Evolutionary conservation across 768 basidiomycete genomes (phyloP).

Genomic region (Lactarius quietus): DNA sequence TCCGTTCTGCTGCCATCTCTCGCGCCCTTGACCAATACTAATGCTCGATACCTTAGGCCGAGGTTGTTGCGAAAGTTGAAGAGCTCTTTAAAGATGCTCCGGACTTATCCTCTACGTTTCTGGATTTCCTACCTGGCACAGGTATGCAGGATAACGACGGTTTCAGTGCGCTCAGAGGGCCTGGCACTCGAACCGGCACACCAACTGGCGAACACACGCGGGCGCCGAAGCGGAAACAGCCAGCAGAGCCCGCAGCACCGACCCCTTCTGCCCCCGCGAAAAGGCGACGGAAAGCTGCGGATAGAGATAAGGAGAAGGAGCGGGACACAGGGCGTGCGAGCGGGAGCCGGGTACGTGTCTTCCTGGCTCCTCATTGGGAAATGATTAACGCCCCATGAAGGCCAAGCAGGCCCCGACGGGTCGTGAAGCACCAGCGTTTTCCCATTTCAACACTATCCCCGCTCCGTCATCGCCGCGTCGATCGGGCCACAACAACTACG

Average conservation of each 20-base stretch:
- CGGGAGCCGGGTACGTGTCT: slow-evolving; percentile 22
- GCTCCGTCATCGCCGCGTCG: slow-evolving; percentile 32
- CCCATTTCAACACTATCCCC: slow-evolving; percentile 29
- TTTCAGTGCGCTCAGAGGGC: slow-evolving; percentile 21
- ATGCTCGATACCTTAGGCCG: slow-evolving; percentile 41
- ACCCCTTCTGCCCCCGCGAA: slow-evolving; percentile 54
- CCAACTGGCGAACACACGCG: slow-evolving; percentile 39
- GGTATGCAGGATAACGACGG: slow-evolving; percentile 8
- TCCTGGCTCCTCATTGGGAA: not conserved
- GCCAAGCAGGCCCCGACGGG: slow-evolving; percentile 28
- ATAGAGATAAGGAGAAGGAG: slow-evolving; percentile 40
- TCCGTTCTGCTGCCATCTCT: slow-evolving; percentile 36
- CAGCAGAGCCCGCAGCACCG: slow-evolving; percentile 16
- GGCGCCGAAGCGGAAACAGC: slow-evolving; percentile 36
- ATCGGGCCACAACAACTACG: slow-evolving; percentile 18
- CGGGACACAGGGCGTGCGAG: slow-evolving; percentile 27
- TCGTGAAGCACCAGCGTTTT: slow-evolving; percentile 30
- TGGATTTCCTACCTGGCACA: slow-evolving; percentile 65
- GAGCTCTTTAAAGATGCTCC: slow-evolving; percentile 71
- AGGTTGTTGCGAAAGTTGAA: slow-evolving; percentile 66
- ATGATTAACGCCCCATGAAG: slow-evolving; percentile 24
- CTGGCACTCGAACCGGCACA: slow-evolving; percentile 25
- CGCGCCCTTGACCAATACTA: slow-evolving; percentile 13
- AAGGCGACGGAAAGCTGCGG: slow-evolving; percentile 61
- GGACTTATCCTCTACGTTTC: slow-evolving; percentile 69